These are phyloP conservation scores for Acacia confusa DNA, from an alignment of 306 rosid genomes.

Conservation along the genomic window DNA sequence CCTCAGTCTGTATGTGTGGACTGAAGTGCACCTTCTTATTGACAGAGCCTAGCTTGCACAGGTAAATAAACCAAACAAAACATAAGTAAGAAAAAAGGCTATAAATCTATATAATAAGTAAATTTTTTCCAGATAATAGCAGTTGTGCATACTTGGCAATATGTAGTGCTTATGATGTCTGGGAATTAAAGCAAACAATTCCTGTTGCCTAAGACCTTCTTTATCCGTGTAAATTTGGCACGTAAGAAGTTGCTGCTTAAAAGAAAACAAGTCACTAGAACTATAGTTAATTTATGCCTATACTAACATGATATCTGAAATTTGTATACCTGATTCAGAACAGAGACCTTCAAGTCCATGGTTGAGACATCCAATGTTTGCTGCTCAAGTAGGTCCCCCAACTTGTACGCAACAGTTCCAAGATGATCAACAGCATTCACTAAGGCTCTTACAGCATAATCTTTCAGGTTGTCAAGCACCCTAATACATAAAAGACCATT, in stretches of 20 bases:
- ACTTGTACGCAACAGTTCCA: conserved; percentile 96
- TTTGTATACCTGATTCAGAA: conserved; percentile 65
- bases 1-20: conserved; percentile 55
- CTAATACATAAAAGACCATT: conserved; percentile 39
- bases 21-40: conserved; percentile 85
- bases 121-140: conserved; percentile 18
- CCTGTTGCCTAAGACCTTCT: conserved; percentile 93
- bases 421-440: conserved; percentile 97
- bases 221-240: conserved; percentile 69
- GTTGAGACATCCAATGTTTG: conserved; percentile 70
- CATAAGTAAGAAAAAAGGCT: conserved; percentile 29
- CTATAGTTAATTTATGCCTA: conserved; percentile 17
- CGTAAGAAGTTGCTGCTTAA: conserved; percentile 67
- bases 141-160: conserved; percentile 73
- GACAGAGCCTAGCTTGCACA: conserved; percentile 69
- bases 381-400: conserved; percentile 80
- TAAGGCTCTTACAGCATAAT: conserved; percentile 89
- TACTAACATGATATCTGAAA: conserved; percentile 18
- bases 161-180: conserved; percentile 92
- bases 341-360: conserved; percentile 68
- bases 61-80: conserved; percentile 41
- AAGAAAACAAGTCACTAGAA: conserved; percentile 36
- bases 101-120: conserved; percentile 12
- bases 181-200: conserved; percentile 73
- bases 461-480: conserved; percentile 89